Evolutionary conservation across 2,329 filamentous ascomycete genomes (phyloP), one percentile per base, ranked within the genome.

Genomic region (Amauroascus niger): DNA sequence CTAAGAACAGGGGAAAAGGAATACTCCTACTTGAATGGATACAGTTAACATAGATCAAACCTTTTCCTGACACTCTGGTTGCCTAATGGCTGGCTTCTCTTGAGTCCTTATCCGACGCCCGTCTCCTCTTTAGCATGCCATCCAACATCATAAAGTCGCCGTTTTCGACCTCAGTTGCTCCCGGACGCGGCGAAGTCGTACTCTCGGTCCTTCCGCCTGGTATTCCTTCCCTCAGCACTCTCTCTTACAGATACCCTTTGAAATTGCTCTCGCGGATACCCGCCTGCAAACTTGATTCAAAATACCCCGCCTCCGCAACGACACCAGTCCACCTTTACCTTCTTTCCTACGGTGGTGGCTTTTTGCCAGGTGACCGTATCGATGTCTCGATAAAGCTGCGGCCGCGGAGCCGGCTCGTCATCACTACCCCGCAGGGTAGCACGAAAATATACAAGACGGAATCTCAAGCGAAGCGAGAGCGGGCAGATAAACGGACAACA

Each of bases 371-470:
- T 40, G 93, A 98, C 68, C 76, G 80, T 59, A 84, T 97, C 67
- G 76, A 84, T 63, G 79, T 98, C 24, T 74, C 76, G 18, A 79
- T 95, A 57, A 76, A 78, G 8, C 75, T 95, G 46, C 79, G 80
- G 9, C 61, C 76, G 2, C 71, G 73, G 1, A 84, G 88, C 3
- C 83, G 82, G 56, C 79, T 96, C 52, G 72, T 80, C 7, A 81
- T 75, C 30, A 71, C 73, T n/a, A 77, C 75, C 0, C 73, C 79
- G 0, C 80, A 83, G 74, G 91, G 91, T 50, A 88, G 89, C 70
- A 97, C 93, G 56, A 98, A 97, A 73, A 83, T 98, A 62, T 97
- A 95, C 79, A 95, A 93, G 66, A 86, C 88, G 69, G 79, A 46
- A 14, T 60, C 62, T 20, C 62, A 46, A n/a, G 49, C 65, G 64